Percentiles rank a stretch among this genome's conserved stretches.
Evolutionary conservation across 2,329 filamentous ascomycete species (phyloP).

Genomic region (Phyllosticta paracitricarpa): DNA sequence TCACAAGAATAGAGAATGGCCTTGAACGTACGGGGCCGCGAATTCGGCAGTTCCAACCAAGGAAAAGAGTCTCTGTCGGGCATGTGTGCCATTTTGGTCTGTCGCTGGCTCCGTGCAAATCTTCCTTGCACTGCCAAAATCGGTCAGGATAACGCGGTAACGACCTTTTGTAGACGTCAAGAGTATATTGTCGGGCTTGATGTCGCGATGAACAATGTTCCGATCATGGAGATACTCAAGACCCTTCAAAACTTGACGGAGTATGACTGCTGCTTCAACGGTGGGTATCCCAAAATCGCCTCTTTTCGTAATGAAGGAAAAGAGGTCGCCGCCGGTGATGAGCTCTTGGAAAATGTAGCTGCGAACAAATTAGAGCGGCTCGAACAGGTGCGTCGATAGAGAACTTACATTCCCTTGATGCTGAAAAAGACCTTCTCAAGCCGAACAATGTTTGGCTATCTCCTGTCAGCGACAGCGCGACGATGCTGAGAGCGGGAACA

Average conservation of each 20-base stretch:
- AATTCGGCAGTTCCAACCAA: slow-evolving; percentile 48
- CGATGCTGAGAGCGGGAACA: slow-evolving; percentile 7
- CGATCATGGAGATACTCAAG: slow-evolving; percentile 48
- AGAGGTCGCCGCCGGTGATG: slow-evolving; percentile 49
- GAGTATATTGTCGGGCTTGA: slow-evolving; percentile 55
- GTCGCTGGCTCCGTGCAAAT: not conserved
- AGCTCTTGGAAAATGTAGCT: slow-evolving; percentile 54
- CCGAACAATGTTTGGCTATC: slow-evolving; percentile 48
- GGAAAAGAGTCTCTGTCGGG: slow-evolving; percentile 26
- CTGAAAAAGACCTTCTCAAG: slow-evolving; percentile 48
- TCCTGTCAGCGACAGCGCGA: not conserved
- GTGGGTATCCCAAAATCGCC: slow-evolving; percentile 35
- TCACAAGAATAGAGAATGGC: not conserved
- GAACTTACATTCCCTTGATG: slow-evolving; percentile 38
- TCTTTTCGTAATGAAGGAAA: slow-evolving; percentile 47
- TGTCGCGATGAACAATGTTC: slow-evolving; percentile 49
- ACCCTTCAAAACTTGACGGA: slow-evolving; percentile 46
- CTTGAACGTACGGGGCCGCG: slow-evolving; percentile 41
- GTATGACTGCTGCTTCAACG: slow-evolving; percentile 43
- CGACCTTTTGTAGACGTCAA: slow-evolving; percentile 44
- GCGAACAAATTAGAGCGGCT: not conserved
- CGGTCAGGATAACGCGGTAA: slow-evolving; percentile 47
- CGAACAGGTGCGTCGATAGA: not conserved
- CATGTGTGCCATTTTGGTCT: not conserved
- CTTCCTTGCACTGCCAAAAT: slow-evolving; percentile 41